Conservation (phyloP, 768 basidiomycete species). For the Heimioporus sp. region DNA sequence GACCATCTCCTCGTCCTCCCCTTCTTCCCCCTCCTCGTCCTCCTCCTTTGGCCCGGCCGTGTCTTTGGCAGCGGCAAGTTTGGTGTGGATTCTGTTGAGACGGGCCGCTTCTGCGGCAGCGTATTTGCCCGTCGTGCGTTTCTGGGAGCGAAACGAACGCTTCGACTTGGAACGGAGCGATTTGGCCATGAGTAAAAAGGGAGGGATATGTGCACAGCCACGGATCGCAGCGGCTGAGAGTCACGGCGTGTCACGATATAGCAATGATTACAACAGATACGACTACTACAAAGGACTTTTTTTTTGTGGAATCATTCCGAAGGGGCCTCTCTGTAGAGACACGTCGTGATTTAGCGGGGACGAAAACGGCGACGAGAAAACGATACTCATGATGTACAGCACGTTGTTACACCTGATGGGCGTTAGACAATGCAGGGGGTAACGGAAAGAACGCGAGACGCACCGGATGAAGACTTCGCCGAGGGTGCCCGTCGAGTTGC, state of each 20-base stretch:
- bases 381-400: slow-evolving; percentile 85
- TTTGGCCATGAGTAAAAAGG: slow-evolving; percentile 66
- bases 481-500: slow-evolving; percentile 91
- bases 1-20: slow-evolving; percentile 31
- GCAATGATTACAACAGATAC: too few relatives aligned
- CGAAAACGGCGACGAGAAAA: not conserved
- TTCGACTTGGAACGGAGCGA: slow-evolving; percentile 81
- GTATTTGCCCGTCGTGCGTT: slow-evolving; percentile 71
- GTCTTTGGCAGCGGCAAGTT: slow-evolving; percentile 50
- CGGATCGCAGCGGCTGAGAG: not conserved
- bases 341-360: slow-evolving; percentile 21
- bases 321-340: slow-evolving; percentile 70
- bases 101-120: slow-evolving; percentile 78
- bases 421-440: slow-evolving; percentile 5
- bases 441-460: slow-evolving; percentile 22
- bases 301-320: slow-evolving; percentile 36
- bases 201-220: slow-evolving; percentile 10
- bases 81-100: slow-evolving; percentile 66
- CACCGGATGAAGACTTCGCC: slow-evolving; percentile 99
- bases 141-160: slow-evolving; percentile 72
- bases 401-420: slow-evolving; percentile 85
- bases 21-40: slow-evolving; percentile 37
- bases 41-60: slow-evolving; percentile 32
- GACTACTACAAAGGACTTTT: too few relatives aligned
- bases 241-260: too few relatives aligned